Evolutionary conservation across 1,139 yeast species (phyloP).

Genomic region (Pichia sp.): DNA sequence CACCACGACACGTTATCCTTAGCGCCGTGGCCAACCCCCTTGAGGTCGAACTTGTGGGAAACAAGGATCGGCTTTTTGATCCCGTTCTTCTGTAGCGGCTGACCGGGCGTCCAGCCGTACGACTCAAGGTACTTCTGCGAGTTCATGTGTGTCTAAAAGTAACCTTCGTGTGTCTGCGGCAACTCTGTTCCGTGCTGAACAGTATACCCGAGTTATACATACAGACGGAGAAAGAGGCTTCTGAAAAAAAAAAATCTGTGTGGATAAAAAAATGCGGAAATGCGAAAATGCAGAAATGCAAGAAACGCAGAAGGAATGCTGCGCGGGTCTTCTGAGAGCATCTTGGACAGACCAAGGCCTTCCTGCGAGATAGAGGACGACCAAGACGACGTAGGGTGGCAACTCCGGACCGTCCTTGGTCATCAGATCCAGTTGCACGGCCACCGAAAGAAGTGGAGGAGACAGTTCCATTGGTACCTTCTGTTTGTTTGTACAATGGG

Average conservation of each 20-base stretch:
- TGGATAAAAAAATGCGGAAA: neutral
- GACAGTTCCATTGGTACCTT: too few relatives aligned
- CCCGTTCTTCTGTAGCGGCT: slow-evolving; percentile 76
- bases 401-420: neutral
- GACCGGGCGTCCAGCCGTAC: slow-evolving; percentile 91
- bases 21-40: slow-evolving; percentile 76
- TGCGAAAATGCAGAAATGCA: neutral
- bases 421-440: neutral
- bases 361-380: neutral
- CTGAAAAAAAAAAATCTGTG: neutral
- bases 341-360: neutral
- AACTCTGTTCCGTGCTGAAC: neutral
- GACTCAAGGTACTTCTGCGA: slow-evolving; percentile 66
- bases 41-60: slow-evolving; percentile 82
- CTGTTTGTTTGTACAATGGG: slow-evolving; percentile 2
- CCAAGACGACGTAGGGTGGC: too few relatives aligned
- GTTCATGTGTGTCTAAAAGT: slow-evolving; percentile 60
- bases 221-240: too few relatives aligned
- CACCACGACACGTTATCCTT: slow-evolving; percentile 89
- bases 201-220: too few relatives aligned
- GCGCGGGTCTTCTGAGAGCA: neutral
- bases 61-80: slow-evolving; percentile 81
- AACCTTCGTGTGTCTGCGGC: too few relatives aligned
- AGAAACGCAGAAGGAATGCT: neutral
- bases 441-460: neutral